Evolutionary conservation across 352 stramenopile species (phyloP), one percentile per base, ranked within the genome.

Genomic region (Phytophthora meadii): DNA sequence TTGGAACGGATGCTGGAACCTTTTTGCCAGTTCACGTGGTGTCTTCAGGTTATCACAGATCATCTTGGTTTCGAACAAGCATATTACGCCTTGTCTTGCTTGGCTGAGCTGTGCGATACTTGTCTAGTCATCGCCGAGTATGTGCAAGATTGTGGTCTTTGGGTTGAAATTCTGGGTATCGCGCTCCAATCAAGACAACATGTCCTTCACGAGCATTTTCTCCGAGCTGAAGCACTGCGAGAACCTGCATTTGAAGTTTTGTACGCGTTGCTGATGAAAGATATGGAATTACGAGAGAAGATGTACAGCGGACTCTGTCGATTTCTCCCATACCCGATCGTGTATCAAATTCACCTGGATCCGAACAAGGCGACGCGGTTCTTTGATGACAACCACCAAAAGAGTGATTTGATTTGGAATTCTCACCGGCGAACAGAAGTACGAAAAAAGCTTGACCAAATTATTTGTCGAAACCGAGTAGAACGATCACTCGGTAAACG

Each of bases 321-420:
- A 1, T 94, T 94, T 57, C 65, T 94, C 45, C 86, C 86, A 19
- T 93, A 94, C 39, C 84, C 86, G 4, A 76, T 94, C 45, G 84
- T 94, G 24, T 94, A 93, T 51, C 84, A 93, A 72, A 87, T 94
- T 52, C 84, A 94, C 46, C 52, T 93, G 41, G 84, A 94, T 57
- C 85, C 84, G 7, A 90, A 69, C 59, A 84, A 88, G 34, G 81
- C 86, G 11, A 68, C 73, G 6, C 73, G 87, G 44, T 93, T 93
- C 54, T 94, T 94, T 32, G 86, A 94, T 28, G 86, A 92, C 64
- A 89, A 92, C 53, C 84, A 93, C 52, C 82, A 93, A 8, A 94
- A 93, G 53, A 91, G 82, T 22, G 86, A 94, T 24, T 72, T 94
- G 39, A 88, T 94, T 40, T 94, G 86, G 86, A 92, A 94, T 61